phyloP scores from a whole-genome alignment of 192 early-diverging fungal species.

The Allomyces javanicus region DNA sequence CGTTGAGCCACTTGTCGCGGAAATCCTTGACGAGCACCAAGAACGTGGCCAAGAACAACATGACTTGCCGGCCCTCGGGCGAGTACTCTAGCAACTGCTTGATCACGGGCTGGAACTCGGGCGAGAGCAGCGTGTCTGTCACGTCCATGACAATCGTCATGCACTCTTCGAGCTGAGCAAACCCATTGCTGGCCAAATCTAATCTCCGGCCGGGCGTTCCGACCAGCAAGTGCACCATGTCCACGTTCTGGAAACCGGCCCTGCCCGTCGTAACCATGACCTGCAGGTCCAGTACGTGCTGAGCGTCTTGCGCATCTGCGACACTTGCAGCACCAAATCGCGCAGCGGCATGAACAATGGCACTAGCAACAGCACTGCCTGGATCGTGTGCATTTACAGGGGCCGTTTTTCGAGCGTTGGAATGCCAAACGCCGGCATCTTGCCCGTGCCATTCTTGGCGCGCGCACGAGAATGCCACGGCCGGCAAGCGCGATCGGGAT shows the following conservation, averaged over 20 bases:
- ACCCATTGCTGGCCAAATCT: slow-evolving; percentile 84
- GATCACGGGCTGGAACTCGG: slow-evolving; percentile 96
- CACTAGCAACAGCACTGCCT: slow-evolving; percentile 78
- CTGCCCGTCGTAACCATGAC: slow-evolving; percentile 99
- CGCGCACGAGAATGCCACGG: slow-evolving; percentile 87
- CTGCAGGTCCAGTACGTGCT: slow-evolving; percentile 87
- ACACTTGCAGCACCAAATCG: slow-evolving; percentile 96
- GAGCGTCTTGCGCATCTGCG: slow-evolving; percentile 91
- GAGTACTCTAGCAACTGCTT: slow-evolving; percentile 87
- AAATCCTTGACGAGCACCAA: slow-evolving; percentile 92
- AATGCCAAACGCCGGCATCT: slow-evolving; percentile 95
- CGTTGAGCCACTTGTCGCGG: slow-evolving; percentile 88
- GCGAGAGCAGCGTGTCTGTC: slow-evolving; percentile 92
- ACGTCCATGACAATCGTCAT: slow-evolving; percentile 95
- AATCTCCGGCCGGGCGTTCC: slow-evolving; percentile 93
- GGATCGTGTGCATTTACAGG: slow-evolving; percentile 62
- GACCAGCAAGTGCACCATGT: slow-evolving; percentile 88
- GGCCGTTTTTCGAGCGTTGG: slow-evolving; percentile 87
- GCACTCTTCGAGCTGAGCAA: slow-evolving; percentile 77
- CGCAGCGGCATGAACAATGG: slow-evolving; percentile 93
- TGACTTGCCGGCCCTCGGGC: slow-evolving; percentile 73
- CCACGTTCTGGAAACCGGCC: slow-evolving; percentile 87
- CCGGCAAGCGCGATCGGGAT: slow-evolving; percentile 93
- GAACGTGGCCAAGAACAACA: slow-evolving; percentile 94
- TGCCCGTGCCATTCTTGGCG: slow-evolving; percentile 85